phyloP scores from a whole-genome alignment of 805 yeast species.

The Saccharomycopsis sp. region DNA sequence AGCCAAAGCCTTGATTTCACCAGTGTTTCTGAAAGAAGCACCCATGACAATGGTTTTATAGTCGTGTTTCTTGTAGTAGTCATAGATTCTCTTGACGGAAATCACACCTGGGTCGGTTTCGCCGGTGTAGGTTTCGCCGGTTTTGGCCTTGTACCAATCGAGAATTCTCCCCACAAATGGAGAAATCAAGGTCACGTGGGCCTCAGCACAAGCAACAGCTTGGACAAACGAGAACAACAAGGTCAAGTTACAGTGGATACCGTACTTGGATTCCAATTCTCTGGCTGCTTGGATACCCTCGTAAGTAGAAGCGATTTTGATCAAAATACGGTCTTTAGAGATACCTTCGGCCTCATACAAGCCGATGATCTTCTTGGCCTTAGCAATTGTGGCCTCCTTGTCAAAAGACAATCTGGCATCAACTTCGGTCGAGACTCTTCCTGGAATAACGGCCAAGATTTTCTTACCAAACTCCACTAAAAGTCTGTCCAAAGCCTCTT shows the following conservation, averaged over 20 bases:
- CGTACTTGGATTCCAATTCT: conserved; percentile 86
- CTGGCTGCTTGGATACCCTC: conserved; percentile 99
- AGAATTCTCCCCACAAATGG: conserved; percentile 99
- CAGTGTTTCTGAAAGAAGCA: conserved; percentile 97
- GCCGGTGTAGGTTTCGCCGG: conserved; percentile 79
- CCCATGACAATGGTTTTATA: conserved; percentile 99
- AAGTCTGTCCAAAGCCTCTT: conserved; percentile 83
- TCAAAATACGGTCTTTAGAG: conserved; percentile 80
- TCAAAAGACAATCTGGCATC: conserved; percentile 97
- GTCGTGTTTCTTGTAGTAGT: conserved; percentile 96
- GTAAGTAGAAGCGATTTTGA: conserved; percentile 97
- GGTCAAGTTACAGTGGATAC: conserved; percentile 91
- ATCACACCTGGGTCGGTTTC: conserved; percentile 93
- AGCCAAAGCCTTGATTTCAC: conserved; percentile 93
- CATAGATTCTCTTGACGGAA: conserved; percentile 82
- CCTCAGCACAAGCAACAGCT: conserved; percentile 99
- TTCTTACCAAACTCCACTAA: conserved; percentile 95
- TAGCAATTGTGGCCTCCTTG: conserved; percentile 87
- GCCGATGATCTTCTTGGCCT: conserved; percentile 86
- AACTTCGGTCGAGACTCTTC: conserved; percentile 98
- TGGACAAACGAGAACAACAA: conserved; percentile 90
- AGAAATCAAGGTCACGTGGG: conserved; percentile 88
- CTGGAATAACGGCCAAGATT: conserved; percentile 92
- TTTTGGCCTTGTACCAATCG: conserved; percentile 94
- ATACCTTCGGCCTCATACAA: conserved; percentile 84